phyloP scores from a whole-genome alignment of 2,329 filamentous ascomycete genomes.

The Epichloe scottii region DNA sequence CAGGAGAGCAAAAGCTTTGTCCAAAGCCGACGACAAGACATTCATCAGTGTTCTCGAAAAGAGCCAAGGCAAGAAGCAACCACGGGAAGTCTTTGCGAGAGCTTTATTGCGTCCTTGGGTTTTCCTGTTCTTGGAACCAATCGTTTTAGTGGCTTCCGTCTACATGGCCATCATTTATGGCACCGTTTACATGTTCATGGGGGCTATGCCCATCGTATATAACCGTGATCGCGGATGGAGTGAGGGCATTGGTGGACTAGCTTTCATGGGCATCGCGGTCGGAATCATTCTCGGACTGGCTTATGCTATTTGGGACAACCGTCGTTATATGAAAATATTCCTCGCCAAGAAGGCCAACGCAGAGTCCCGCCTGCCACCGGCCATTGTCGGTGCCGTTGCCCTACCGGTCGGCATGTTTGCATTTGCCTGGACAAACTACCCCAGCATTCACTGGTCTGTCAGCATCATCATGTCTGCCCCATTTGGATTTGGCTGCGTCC shows the following conservation, averaged over 20 bases:
- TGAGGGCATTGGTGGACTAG: slow-evolving; percentile 36
- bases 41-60: neutral
- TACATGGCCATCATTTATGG: slow-evolving; percentile 43
- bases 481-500: slow-evolving; percentile 39
- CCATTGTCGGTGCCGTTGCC: slow-evolving; percentile 39
- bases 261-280: slow-evolving; percentile 47
- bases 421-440: slow-evolving; percentile 46
- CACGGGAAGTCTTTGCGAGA: too few species aligned
- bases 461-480: slow-evolving; percentile 20
- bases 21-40: neutral
- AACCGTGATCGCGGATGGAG: slow-evolving; percentile 38
- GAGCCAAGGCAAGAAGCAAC: too few species aligned
- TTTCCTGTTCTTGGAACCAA: slow-evolving; percentile 48
- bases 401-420: slow-evolving; percentile 46
- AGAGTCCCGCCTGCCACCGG: slow-evolving; percentile 43
- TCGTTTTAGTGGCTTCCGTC: slow-evolving; percentile 44
- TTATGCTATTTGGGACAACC: slow-evolving; percentile 35
- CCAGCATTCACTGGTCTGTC: slow-evolving; percentile 38
- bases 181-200: slow-evolving; percentile 36
- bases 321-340: slow-evolving; percentile 27
- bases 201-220: slow-evolving; percentile 42
- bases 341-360: slow-evolving; percentile 41
- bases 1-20: slow-evolving; percentile 22
- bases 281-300: slow-evolving; percentile 41
- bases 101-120: slow-evolving; percentile 38